Evolutionary conservation across 768 basidiomycete species (phyloP).

Genomic region (Gymnopilus junonius): DNA sequence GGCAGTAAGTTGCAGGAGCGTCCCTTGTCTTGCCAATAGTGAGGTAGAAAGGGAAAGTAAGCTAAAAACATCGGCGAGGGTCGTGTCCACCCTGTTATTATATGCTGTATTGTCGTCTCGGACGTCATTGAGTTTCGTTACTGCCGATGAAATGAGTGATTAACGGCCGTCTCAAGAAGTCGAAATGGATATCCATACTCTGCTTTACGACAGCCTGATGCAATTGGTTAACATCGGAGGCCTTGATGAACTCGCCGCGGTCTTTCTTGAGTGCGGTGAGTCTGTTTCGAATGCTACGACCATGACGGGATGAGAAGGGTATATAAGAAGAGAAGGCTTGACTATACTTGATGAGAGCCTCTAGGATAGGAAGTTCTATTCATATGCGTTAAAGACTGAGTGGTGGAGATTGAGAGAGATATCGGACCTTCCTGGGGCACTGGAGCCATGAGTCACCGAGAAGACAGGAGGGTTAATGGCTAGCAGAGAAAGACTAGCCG

Average conservation of each 20-base stretch:
- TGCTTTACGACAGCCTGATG: slow-evolving; percentile 95
- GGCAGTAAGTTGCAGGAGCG: slow-evolving; percentile 93
- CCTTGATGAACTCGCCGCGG: slow-evolving; percentile 89
- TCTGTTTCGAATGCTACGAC: slow-evolving; percentile 85
- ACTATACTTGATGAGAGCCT: slow-evolving; percentile 86
- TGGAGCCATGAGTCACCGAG: slow-evolving; percentile 54
- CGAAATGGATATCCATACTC: slow-evolving; percentile 48
- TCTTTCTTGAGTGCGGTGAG: slow-evolving; percentile 95
- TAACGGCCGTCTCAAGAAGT: slow-evolving; percentile 21
- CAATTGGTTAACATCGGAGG: slow-evolving; percentile 90
- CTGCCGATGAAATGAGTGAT: slow-evolving; percentile 37
- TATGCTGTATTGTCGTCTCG: slow-evolving; percentile 76
- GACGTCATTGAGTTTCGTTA: slow-evolving; percentile 90
- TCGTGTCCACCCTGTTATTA: slow-evolving; percentile 93
- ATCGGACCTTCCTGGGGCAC: slow-evolving; percentile 80
- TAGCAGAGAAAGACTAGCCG: slow-evolving; percentile 3
- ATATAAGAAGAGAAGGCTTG: slow-evolving; percentile 9
- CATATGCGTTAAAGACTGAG: slow-evolving; percentile 23
- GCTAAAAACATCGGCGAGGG: slow-evolving; percentile 94
- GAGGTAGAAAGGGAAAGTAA: slow-evolving; percentile 97
- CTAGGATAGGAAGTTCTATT: slow-evolving; percentile 90
- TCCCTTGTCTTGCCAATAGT: slow-evolving; percentile 97
- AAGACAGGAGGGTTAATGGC: not conserved
- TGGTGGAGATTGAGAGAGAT: slow-evolving; percentile 5
- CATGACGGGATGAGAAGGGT: slow-evolving; percentile 22